phyloP scores from a whole-genome alignment of 2,329 filamentous ascomycete genomes.

The Emmonsiellopsis sp. region DNA sequence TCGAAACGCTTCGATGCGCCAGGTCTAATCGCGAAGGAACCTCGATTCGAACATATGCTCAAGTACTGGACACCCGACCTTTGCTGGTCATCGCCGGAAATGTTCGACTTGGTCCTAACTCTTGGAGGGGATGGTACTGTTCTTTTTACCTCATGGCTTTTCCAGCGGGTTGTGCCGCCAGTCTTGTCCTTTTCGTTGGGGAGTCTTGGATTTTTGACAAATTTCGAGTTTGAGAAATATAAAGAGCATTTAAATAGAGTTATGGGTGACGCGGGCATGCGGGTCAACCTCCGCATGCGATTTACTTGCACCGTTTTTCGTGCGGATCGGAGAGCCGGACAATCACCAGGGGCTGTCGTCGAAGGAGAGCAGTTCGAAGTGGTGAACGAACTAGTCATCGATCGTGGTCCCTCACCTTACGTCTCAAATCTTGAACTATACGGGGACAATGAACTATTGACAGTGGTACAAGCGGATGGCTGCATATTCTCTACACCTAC shows the following conservation, averaged over 20 bases:
- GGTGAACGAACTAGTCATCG: conserved; percentile 95
- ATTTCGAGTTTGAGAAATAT: conserved; percentile 90
- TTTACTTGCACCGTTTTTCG: conserved; percentile 98
- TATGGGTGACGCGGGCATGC: conserved; percentile 93
- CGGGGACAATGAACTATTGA: conserved; percentile 88
- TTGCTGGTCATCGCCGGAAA: conserved; percentile 87
- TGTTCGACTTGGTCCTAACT: conserved; percentile 90
- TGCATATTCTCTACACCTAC: conserved; percentile 98
- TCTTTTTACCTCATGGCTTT: conserved; percentile 91
- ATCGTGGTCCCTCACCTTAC: conserved; percentile 91
- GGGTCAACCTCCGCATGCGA: conserved; percentile 94
- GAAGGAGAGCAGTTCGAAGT: conserved; percentile 97
- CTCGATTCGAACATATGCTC: conserved; percentile 72
- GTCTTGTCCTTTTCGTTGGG: conserved; percentile 87
- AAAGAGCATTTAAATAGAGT: conserved; percentile 77
- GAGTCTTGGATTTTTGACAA: conserved; percentile 89
- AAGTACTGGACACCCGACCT: conserved; percentile 95
- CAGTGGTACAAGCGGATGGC: conserved; percentile 90
- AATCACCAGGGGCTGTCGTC: conserved; percentile 54
- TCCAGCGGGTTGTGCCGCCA: conserved; percentile 89
- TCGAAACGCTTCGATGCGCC: conserved; percentile 80
- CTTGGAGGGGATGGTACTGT: conserved; percentile 95
- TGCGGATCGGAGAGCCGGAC: conserved; percentile 41
- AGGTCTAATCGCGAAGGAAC: conserved; percentile 62
- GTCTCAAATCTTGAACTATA: conserved; percentile 95